Evolutionary conservation across 805 yeast genomes (phyloP), one percentile per base, ranked within the genome.

Genomic region (Zygotorulaspora florentina): DNA sequence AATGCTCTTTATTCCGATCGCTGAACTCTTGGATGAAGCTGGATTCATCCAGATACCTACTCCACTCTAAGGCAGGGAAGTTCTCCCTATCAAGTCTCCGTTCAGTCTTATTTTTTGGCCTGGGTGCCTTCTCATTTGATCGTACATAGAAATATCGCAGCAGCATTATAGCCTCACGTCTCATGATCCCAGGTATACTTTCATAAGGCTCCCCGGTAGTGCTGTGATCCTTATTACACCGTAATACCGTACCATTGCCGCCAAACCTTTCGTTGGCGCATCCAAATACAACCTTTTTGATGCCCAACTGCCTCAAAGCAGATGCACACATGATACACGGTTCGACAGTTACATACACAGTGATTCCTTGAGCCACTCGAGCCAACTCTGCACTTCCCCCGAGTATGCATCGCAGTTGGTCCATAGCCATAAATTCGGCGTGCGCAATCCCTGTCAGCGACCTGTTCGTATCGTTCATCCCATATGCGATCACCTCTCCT

Each of bases 321-420:
- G 93, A 81, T 0, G 96, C 98, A 69, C 99, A 93, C 99, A 93
- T 93, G 7, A 93, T 85, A 62, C 99, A 93, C 0, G 99, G 99
- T 65, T 93, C 99, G 0, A 93, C 97, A 0, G 98, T 89, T 20
- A 93, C 99, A 64, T 89, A 91, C 7, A 93, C 71, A 26, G 79
- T 81, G 2, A 86, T 72, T 20, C 81, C 76, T 31, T 65, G 57
- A 56, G 87, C 79, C 8, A 77, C 62, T 1, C 60, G 51, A 18
- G 57, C 52, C 10, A 71, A 53, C 13, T 55, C 45, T 12, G 54
- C 46, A 2, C 50, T 50, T 2, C 47, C 42, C 13, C 55, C 59
- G 43, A 43, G 29, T 39, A 65, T 58, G 3, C 59, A 52, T 30
- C 75, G 62, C 8, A 84, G 75, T 25, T 67, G 62, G 37, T 80